These are phyloP conservation scores for Fraxinus anomala DNA, from an alignment of 257 asterid species.

Conservation along the genomic window DNA sequence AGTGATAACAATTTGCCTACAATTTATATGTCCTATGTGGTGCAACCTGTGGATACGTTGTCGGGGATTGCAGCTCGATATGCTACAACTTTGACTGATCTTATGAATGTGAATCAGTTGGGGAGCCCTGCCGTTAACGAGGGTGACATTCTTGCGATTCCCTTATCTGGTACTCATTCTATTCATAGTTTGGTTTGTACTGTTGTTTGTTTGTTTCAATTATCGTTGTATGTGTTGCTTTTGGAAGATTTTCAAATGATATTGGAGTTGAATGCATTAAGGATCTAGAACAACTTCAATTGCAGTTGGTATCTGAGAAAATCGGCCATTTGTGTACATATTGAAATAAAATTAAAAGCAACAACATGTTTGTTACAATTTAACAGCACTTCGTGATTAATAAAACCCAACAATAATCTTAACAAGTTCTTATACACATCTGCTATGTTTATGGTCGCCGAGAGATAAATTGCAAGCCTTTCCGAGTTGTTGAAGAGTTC, in stretches of 20 bases:
- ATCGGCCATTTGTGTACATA: not conserved
- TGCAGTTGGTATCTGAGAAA: not conserved
- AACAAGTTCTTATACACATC: not conserved
- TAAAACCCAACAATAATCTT: not conserved
- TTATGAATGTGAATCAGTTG: constrained; percentile 79
- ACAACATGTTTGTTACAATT: too few relatives aligned
- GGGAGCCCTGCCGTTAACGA: constrained; percentile 63
- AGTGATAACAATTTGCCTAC: constrained; percentile 80
- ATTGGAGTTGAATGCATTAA: not conserved
- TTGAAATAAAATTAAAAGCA: not conserved
- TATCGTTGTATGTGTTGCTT: not conserved
- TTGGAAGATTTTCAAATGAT: not conserved
- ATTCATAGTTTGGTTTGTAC: not conserved
- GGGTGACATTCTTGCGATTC: constrained; percentile 90
- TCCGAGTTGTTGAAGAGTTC: not conserved
- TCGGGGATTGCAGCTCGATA: constrained; percentile 71
- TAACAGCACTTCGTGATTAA: not conserved
- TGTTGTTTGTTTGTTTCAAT: not conserved
- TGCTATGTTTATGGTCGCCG: not conserved
- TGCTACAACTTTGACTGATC: constrained; percentile 75
- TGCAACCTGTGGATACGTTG: constrained; percentile 62
- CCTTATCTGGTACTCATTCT: constrained; percentile 62
- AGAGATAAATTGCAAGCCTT: not conserved
- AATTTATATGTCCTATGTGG: constrained; percentile 74
- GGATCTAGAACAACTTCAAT: not conserved